phyloP scores from a whole-genome alignment of 1,284 basidiomycete genomes.

The Cutaneotrichosporon mucoides region DNA sequence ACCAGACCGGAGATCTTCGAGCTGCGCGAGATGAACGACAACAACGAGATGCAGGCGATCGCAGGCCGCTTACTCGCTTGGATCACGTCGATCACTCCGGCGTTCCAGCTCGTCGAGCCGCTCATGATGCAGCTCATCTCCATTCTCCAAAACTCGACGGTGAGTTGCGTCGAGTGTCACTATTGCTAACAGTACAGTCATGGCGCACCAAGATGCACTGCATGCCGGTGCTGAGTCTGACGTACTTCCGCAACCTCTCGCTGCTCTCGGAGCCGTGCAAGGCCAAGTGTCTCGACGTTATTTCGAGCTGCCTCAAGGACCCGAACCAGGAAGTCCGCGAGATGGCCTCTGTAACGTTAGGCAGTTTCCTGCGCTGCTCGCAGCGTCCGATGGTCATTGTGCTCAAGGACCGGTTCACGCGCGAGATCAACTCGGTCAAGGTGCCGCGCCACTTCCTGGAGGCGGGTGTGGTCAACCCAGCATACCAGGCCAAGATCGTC shows the following conservation, averaged over 20 bases:
- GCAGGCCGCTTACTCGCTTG: constrained; percentile 49
- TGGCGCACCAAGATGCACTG: constrained; percentile 54
- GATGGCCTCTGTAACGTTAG: constrained; percentile 84
- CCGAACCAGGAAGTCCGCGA: constrained; percentile 92
- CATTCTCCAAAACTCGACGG: constrained; percentile 47
- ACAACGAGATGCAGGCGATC: constrained; percentile 48
- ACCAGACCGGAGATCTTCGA: constrained; percentile 48
- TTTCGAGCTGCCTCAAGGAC: constrained; percentile 64
- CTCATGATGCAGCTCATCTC: constrained; percentile 48
- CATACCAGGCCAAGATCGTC: constrained; percentile 69
- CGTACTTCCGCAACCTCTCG: constrained; percentile 62
- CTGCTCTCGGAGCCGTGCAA: constrained; percentile 65
- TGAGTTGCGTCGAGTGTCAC: constrained; percentile 7
- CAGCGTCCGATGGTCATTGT: constrained; percentile 82
- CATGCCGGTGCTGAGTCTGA: constrained; percentile 50
- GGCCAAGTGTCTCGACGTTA: constrained; percentile 65
- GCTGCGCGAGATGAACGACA: constrained; percentile 49
- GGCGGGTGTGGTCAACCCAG: constrained; percentile 53
- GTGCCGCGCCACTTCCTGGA: constrained; percentile 66
- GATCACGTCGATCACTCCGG: constrained; percentile 51
- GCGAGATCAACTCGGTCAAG: constrained; percentile 59
- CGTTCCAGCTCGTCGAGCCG: constrained; percentile 49
- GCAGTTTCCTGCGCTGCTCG: constrained; percentile 86
- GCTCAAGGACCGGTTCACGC: constrained; percentile 79
- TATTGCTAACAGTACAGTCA: constrained; percentile 46